Evolutionary conservation across 495 filamentous ascomycete species (phyloP), one percentile per base, ranked within the genome.

Genomic region (Aspergillus sparsus): DNA sequence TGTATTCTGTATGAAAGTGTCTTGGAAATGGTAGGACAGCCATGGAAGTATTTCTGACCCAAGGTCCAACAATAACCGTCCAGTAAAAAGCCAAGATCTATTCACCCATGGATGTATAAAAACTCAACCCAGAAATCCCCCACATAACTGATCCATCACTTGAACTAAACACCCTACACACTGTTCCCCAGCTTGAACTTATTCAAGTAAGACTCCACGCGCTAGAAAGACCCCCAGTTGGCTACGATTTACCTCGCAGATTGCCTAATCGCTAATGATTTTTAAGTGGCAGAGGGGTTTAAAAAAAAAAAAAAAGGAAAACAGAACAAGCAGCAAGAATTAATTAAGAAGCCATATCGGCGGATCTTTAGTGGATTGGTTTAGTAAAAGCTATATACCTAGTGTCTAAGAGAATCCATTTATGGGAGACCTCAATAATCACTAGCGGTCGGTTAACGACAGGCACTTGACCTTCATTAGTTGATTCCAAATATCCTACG

Each of bases 191-290:
- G 45, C 16, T 49, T 18, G 15, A 49, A 27, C 16, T 9, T 5
- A 41, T n/a, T 11, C n/a, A 41, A 41, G 37, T 5, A 53, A 35
- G 32, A 27, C 52, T 13, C 16, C 34, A n/a, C n/a, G 10, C 35
- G n/a, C 18, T 13, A 35, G 33, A 27, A 56, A 39, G 53, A 56
- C 27, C 52, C 15, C 52, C 11, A 32, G 53, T 44, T 34, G 53
- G 27, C 7, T 31, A 51, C 3, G 53, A 56, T 56, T 32, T 47
- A 44, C 53, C 53, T 56, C 27, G 53, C 53, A 56, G 41, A 35
- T 32, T 32, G 10, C 47, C 34, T 15, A 51, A 27, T 27, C 3
- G 21, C 21, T 27, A 27, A 27, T 27, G 21, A 3, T 27, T 27
- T 27, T 1, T 27, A 27, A 3, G 1, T 27, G 21, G 21, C 1